Evolutionary conservation across 768 basidiomycete genomes (phyloP), one percentile per base, ranked within the genome.

Genomic region (Tricholoma sp.): DNA sequence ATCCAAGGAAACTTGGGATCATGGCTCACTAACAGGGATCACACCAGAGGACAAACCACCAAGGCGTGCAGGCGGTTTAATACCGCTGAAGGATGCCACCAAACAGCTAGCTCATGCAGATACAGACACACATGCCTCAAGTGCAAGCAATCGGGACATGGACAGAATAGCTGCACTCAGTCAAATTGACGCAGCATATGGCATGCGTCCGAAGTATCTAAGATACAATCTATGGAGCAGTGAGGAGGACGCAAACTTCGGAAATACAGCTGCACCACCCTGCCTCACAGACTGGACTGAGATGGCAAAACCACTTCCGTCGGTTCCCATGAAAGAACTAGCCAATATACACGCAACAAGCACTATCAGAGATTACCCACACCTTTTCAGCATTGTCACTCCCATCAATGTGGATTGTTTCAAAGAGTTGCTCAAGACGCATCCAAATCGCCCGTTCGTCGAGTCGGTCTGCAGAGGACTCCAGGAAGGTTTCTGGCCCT

Each of bases 391-490:
- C 1, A 65, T 80, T 3, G 58, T 70, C n/a, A n/a, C n/a, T n/a
- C n/a, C n/a, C n/a, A n/a, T n/a, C n/a, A n/a, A n/a, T n/a, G n/a
- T n/a, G n/a, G n/a, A n/a, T n/a, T n/a, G n/a, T n/a, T n/a, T n/a
- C n/a, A n/a, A n/a, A n/a, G n/a, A n/a, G n/a, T n/a, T 0, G 72
- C 70, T 0, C 76, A 2, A 0, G 0, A 1, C 10, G 0, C 77
- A 78, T 54, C 75, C 76, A 0, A 79, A 78, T 36, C 66, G 54
- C 0, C 47, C 60, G 0, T 68, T 76, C 13, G n/a, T n/a, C n/a
- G n/a, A n/a, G n/a, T n/a, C n/a, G n/a, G n/a, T n/a, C n/a, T n/a
- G n/a, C n/a, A n/a, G n/a, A n/a, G n/a, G n/a, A n/a, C n/a, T n/a
- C n/a, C n/a, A n/a, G n/a, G n/a, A n/a, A n/a, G n/a, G n/a, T n/a